Evolutionary conservation across 2,329 filamentous ascomycete genomes (phyloP), one percentile per base, ranked within the genome.

Genomic region (Lasiodiplodia citricola): DNA sequence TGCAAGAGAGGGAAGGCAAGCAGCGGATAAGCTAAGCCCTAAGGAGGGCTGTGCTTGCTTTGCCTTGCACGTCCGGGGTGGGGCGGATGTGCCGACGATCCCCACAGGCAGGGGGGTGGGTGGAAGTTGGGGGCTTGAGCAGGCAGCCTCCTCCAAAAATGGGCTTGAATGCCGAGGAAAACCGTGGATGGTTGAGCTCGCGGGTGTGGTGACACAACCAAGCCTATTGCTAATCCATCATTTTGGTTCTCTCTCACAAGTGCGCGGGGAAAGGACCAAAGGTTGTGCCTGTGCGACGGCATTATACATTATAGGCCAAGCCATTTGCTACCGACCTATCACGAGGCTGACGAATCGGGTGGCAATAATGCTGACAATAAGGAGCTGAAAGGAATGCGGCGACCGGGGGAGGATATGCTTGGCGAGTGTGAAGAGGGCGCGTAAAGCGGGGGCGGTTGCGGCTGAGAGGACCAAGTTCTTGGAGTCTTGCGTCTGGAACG

Each of bases 11-110:
- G 16, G 14, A 28, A 21, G 44, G 44, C 44, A 21, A 44, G 44
- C 51, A 23, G 51, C 51, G 51, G 51, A 14, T 54, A 23, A 54
- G 51, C 51, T 54, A 23, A 54, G 51, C 51, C 51, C 51, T 47
- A 47, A 21, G 7, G 18, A 47, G 13, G 44, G 44, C 44, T 47
- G 44, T 21, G 44, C 18, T n/a, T 47, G 44, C 44, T 47, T 47
- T 10, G 44, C n/a, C 10, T 47, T 3, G 44, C 44, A 47, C 1
- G 31, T 10, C 31, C 31, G 31, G 31, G 31, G 31, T 35, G 6
- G 31, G 31, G 6, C 6, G 31, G 7, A 47, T 44, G 41, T 44
- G 44, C 44, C 44, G 44, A 47, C 44, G n/a, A 47, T 47, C n/a
- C 44, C 21, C 44, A 14, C 44, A 47, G 10, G 21, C 44, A 47